These are phyloP conservation scores for Agrostemma githago DNA, from an alignment of 148 eudicot genomes.

Conservation along the genomic window DNA sequence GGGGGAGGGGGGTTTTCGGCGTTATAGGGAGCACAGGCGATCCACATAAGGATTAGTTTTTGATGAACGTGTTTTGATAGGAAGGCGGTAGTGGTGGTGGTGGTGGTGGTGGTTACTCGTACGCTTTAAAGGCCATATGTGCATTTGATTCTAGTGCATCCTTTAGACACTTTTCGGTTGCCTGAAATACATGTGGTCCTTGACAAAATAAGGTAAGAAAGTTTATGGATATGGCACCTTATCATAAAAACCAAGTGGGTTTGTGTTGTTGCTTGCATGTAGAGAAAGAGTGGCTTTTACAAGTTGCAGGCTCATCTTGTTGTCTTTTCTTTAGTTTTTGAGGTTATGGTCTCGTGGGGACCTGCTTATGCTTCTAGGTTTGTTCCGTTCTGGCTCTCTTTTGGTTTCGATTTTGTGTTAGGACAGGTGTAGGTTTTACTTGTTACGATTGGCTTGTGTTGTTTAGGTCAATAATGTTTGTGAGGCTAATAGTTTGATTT, in stretches of 20 bases:
- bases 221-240: conserved; percentile 18
- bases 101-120: conserved; percentile 15
- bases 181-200: conserved; percentile 24
- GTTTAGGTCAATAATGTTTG: background rate
- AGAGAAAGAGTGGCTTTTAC: conserved; percentile 13
- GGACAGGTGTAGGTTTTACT: conserved; percentile 2
- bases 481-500: background rate
- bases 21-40: conserved; percentile 14
- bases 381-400: conserved; percentile 1
- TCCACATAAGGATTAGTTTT: conserved; percentile 19
- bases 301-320: conserved; percentile 11
- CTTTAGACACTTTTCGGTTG: conserved; percentile 7
- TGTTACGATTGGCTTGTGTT: conserved; percentile 10
- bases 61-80: conserved; percentile 8
- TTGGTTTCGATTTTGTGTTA: background rate
- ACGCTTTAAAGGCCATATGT: conserved; percentile 19
- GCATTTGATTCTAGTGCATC: conserved; percentile 17
- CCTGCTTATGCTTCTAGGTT: conserved; percentile 8
- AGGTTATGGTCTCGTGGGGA: conserved; percentile 14
- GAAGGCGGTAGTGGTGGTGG: conserved; percentile 16
- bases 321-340: conserved; percentile 1
- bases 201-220: conserved; percentile 4
- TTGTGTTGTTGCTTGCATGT: conserved; percentile 22
- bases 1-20: background rate
- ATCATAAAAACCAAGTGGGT: conserved; percentile 17